A percentile compares a stretch with the other conserved stretches of the same genome.
Evolutionary conservation across 257 asterid genomes (phyloP).

Genomic region (Penstemon newberryi): DNA sequence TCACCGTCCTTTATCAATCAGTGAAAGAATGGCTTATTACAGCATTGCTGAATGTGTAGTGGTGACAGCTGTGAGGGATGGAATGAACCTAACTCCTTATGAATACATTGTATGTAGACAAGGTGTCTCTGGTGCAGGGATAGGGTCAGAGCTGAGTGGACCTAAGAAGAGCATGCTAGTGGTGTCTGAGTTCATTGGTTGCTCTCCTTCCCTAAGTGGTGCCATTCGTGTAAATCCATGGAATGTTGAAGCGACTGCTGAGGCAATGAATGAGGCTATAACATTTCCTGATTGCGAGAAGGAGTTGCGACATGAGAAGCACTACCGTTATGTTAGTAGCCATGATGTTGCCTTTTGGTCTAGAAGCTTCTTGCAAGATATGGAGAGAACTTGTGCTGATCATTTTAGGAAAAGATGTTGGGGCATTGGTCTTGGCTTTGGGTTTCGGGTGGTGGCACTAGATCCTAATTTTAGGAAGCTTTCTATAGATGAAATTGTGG

Average conservation of each 20-base stretch:
- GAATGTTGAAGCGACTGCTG: constrained; percentile 75
- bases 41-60: constrained; percentile 72
- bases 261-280: constrained; percentile 74
- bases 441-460: constrained; percentile 76
- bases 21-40: constrained; percentile 74
- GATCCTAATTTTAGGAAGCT: constrained; percentile 81
- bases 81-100: constrained; percentile 75
- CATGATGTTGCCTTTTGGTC: constrained; percentile 79
- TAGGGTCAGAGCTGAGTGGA: constrained; percentile 44
- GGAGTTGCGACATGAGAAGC: constrained; percentile 78
- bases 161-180: constrained; percentile 79
- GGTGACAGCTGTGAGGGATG: constrained; percentile 82
- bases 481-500: constrained; percentile 61
- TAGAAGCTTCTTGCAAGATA: constrained; percentile 78
- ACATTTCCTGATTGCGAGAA: constrained; percentile 70
- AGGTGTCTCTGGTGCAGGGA: constrained; percentile 56
- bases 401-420: constrained; percentile 75
- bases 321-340: constrained; percentile 71
- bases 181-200: constrained; percentile 77
- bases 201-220: constrained; percentile 85
- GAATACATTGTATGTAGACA: constrained; percentile 77
- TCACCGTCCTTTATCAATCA: constrained; percentile 45
- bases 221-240: constrained; percentile 83
- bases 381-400: constrained; percentile 80
- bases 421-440: constrained; percentile 83